Base-by-base conservation (phyloP, 2,329 filamentous ascomycete species). In the Phoma herbarum region DNA sequence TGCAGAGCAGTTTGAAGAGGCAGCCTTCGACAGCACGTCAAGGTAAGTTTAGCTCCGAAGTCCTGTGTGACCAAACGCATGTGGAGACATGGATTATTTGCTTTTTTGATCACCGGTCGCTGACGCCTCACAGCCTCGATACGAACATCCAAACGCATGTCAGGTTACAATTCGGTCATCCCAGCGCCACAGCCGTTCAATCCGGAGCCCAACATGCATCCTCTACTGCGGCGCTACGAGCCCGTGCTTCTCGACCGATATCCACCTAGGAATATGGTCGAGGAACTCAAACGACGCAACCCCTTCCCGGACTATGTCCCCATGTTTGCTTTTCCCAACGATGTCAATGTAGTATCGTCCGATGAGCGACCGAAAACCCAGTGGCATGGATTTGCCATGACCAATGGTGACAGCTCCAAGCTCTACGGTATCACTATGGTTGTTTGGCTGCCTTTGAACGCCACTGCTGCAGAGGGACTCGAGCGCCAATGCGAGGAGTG, bases 381-480 rank as follows among this genome's bases (percentile, higher is more conserved):
- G 23, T 99, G 95, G 95, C 95, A 99, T 78, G 95, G 95, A 47
- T 99, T 99, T 74, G 93, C 92, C 62, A 98, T 99, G 95, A 99
- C 95, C 2, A 90, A 90, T 22, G 91, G 91, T 55, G 93, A 98
- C 74, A 94, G 92, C 69, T 90, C 92, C 54, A 96, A 95, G 75
- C 83, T 98, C 20, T 94, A 98, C 73, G 94, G 93, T 31, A 91
- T 98, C 58, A 93, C 91, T 62, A 85, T 97, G 54, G 96, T 93
- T 53, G 86, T 98, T 41, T 99, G 95, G 95, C 91, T 93, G 53
- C 93, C 95, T 0, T 79, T 99, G 53, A 92, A 91, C 61, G 83
- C 88, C 11, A 87, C 90, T 57, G 89, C 94, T 6, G 93, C 95
- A 1, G 92, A 93, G 53, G 90, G 93, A 59, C 85, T 96, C 23